Evolutionary conservation across 441 rosid genomes (phyloP).

Genomic region (Syzygium syzygioides): DNA sequence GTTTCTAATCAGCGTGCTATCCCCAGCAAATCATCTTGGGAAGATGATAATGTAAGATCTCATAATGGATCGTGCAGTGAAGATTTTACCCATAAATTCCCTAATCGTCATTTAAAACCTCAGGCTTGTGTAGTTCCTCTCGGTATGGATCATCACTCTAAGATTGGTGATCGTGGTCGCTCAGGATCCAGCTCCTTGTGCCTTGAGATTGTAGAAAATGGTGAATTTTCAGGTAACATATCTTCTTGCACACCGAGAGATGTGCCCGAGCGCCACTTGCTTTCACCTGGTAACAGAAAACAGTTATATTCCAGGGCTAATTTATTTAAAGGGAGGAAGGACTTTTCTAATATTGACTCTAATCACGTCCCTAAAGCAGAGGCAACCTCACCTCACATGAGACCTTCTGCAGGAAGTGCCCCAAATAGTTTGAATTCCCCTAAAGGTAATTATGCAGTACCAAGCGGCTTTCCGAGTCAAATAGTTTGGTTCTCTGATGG

Average conservation of each 20-base stretch:
- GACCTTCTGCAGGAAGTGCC: conserved; percentile 25
- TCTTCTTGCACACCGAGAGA: conserved; percentile 59
- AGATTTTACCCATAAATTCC: conserved; percentile 19
- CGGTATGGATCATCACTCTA: conserved; percentile 38
- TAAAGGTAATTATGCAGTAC: conserved; percentile 36
- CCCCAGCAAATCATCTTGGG: conserved; percentile 25
- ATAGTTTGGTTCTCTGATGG: conserved; percentile 75
- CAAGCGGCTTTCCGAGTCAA: conserved; percentile 39
- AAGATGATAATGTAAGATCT: conserved; percentile 17
- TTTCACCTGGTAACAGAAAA: conserved; percentile 59
- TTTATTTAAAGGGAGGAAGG: conserved; percentile 62
- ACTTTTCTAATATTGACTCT: conserved; percentile 28
- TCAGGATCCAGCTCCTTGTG: conserved; percentile 61
- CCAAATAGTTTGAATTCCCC: conserved; percentile 51
- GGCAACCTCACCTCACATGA: conserved; percentile 16
- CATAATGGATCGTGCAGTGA: conserved; percentile 18
- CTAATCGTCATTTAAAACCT: conserved; percentile 35
- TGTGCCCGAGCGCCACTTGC: conserved; percentile 40
- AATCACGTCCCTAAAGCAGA: conserved; percentile 25
- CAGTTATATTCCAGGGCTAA: conserved; percentile 52
- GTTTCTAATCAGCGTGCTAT: conserved; percentile 28
- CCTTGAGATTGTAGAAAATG: conserved; percentile 55
- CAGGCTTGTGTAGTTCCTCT: conserved; percentile 24
- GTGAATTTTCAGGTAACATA: conserved; percentile 57
- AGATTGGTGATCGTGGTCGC: conserved; percentile 51